phyloP scores from a whole-genome alignment of 352 stramenopile genomes.

The Thraustochytrium striatum region DNA sequence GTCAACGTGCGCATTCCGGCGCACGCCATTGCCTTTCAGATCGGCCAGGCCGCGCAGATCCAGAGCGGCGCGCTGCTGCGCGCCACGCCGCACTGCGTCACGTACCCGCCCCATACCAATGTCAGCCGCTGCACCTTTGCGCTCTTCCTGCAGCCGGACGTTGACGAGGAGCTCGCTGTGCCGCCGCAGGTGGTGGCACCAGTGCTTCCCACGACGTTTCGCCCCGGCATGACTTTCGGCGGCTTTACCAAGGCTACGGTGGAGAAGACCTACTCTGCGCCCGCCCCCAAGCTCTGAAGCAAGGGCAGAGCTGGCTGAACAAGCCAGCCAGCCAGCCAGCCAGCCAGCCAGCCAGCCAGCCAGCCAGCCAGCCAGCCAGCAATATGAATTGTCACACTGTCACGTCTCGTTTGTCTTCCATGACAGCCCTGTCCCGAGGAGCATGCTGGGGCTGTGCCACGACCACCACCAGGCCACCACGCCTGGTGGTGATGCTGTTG shows the following conservation, averaged over 20 bases:
- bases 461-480: too few species aligned
- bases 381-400: too few species aligned
- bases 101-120: slow-evolving; percentile 66
- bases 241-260: slow-evolving; percentile 9
- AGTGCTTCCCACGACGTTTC: neutral
- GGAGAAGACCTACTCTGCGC: slow-evolving; percentile 32
- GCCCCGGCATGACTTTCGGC: slow-evolving; percentile 7
- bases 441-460: too few species aligned
- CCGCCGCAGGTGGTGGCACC: slow-evolving; percentile 51
- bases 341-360: too few species aligned
- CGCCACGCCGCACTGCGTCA: slow-evolving; percentile 82
- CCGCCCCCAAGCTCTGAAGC: too few species aligned
- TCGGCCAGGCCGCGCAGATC: slow-evolving; percentile 91
- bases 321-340: too few species aligned
- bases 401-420: too few species aligned
- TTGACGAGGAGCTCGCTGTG: slow-evolving; percentile 70
- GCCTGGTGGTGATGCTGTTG: too few species aligned
- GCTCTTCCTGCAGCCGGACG: slow-evolving; percentile 93
- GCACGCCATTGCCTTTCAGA: slow-evolving; percentile 84
- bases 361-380: too few species aligned
- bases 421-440: too few species aligned
- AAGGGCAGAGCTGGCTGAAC: too few species aligned
- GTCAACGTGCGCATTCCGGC: slow-evolving; percentile 72
- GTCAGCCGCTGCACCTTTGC: slow-evolving; percentile 86
- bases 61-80: slow-evolving; percentile 83